phyloP scores from a whole-genome alignment of 2,329 filamentous ascomycete species.

The Fusarium goolgardi region DNA sequence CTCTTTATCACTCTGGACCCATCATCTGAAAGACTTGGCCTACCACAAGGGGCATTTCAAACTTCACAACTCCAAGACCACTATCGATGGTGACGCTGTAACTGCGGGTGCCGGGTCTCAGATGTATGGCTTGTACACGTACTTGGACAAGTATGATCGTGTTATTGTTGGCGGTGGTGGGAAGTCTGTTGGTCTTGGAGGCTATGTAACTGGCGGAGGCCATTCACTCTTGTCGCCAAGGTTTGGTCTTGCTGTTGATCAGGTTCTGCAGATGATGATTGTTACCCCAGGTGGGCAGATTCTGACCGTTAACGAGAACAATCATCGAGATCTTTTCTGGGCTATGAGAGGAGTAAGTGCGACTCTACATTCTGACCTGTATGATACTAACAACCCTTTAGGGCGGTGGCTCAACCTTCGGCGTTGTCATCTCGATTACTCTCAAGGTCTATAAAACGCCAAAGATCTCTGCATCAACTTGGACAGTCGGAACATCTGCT shows the following conservation, averaged over 20 bases:
- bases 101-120: conserved; percentile 65
- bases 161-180: conserved; percentile 66
- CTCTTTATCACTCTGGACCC: conserved; percentile 66
- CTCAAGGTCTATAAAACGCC: conserved; percentile 62
- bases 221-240: conserved; percentile 65
- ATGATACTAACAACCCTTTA: conserved; percentile 29
- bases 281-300: conserved; percentile 64
- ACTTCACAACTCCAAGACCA: conserved; percentile 54
- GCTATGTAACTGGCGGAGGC: conserved; percentile 71
- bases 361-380: accelerated
- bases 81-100: conserved; percentile 61
- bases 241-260: conserved; percentile 71
- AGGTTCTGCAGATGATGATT: conserved; percentile 68
- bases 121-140: conserved; percentile 61
- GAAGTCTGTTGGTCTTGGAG: conserved; percentile 68
- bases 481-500: conserved; percentile 41
- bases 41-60: conserved; percentile 56
- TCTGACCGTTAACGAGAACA: conserved; percentile 62
- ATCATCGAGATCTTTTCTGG: conserved; percentile 72
- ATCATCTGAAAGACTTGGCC: conserved; percentile 56
- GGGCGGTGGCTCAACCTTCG: conserved; percentile 71
- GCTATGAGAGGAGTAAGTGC: conserved; percentile 66
- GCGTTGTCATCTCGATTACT: conserved; percentile 68
- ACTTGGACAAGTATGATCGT: conserved; percentile 58
- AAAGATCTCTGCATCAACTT: conserved; percentile 45